A percentile compares a stretch with the other conserved stretches of the same genome.
These are phyloP conservation scores for Emericellopsis cladophorae DNA, from an alignment of 2,329 filamentous ascomycete genomes.

Conservation along the genomic window DNA sequence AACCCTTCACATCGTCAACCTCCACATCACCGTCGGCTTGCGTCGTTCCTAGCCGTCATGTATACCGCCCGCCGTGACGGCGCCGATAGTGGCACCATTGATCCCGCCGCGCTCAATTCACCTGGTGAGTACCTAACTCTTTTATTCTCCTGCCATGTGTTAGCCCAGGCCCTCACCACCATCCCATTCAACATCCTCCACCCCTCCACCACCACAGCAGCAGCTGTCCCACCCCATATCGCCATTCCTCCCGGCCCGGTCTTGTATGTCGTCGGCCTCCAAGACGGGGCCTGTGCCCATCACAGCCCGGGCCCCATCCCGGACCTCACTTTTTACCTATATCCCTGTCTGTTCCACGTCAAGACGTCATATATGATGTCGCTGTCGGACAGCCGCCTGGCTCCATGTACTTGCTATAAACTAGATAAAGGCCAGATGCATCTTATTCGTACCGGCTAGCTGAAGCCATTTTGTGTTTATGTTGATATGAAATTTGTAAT, in stretches of 20 bases:
- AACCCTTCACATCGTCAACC: slow-evolving; percentile 17
- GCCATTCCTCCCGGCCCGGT: too few relatives aligned
- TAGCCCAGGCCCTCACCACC: background rate
- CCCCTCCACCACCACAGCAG: slow-evolving; percentile 5
- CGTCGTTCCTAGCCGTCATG: slow-evolving; percentile 17
- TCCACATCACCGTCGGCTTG: slow-evolving; percentile 10
- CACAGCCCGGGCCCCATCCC: too few relatives aligned
- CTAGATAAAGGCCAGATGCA: too few relatives aligned
- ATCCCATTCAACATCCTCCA: background rate
- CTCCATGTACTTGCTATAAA: too few relatives aligned
- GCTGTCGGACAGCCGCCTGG: too few relatives aligned
- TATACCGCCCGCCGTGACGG: slow-evolving; percentile 44
- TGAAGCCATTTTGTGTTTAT: too few relatives aligned
- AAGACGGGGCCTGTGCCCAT: too few relatives aligned
- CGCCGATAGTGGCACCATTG: slow-evolving; percentile 80
- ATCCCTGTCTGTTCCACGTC: too few relatives aligned
- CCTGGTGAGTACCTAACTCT: slow-evolving; percentile 44
- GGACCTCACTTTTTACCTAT: background rate
- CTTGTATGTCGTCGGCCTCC: too few relatives aligned
- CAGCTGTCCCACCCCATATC: background rate
- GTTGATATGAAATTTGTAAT: too few relatives aligned
- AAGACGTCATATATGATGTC: too few relatives aligned
- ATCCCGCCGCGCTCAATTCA: slow-evolving; percentile 76
- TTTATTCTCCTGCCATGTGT: background rate
- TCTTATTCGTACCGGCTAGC: too few relatives aligned